Base-by-base conservation (phyloP, 345 rosid genomes). In the Lepidium aucheri region DNA sequence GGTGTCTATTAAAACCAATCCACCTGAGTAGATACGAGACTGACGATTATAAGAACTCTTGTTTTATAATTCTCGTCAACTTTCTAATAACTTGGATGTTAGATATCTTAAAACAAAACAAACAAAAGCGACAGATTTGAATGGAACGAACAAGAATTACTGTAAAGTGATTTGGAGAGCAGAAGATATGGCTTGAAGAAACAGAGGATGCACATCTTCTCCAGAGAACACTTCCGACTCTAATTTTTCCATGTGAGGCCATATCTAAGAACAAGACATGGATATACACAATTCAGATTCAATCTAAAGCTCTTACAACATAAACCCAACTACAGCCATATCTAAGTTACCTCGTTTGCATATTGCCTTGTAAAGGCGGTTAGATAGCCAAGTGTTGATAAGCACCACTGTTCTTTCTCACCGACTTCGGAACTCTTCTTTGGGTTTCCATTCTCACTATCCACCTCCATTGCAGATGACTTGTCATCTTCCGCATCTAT, bases 381-480 rank as follows among this genome's bases (percentile, higher is more conserved):
- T 50, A 91, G 86, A 70, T 87, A 87, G 68, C 96, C 96, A 32
- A 94, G 85, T 58, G 99, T 88, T 15, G 96, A 77, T 59, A 91
- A 73, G 74, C 97, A 94, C 99, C 97, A 91, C 59, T 94, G 99
- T 74, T 84, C 91, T 52, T 76, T 86, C 75, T 94, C 97, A 40
- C 96, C 86, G 3, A 91, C 66, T 43, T 63, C 84, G 24, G 85
- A 69, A 79, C 82, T 84, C 68, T 74, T 83, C 62, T 83, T 80
- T 13, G 82, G 70, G 70, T 56, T 80, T 65, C 81, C 95, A 69
- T 82, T 82, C 70, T 82, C 96, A 26, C 74, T 74, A 49, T 87
- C 97, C 67, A 94, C 78, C 26, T 91, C 99, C 99, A 94, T 88
- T 16, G 84, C 78, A 40, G 77, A 67, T 18, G 84, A 85, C 11